These are phyloP conservation scores for Neofusicoccum cordaticola DNA, from an alignment of 2,329 filamentous ascomycete species.

Conservation along the genomic window DNA sequence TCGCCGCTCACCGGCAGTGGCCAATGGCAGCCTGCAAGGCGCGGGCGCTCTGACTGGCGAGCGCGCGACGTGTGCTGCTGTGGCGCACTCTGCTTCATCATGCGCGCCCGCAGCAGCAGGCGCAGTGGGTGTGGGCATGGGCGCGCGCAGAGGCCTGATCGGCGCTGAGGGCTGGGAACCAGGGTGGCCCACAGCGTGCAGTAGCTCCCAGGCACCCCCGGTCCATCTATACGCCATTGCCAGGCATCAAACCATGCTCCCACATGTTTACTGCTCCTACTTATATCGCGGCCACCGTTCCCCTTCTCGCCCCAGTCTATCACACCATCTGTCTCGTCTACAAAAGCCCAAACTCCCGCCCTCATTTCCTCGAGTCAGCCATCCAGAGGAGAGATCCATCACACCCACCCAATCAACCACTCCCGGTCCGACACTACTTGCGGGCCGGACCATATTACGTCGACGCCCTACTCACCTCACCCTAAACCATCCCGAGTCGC, in stretches of 20 bases:
- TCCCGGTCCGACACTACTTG: neutral
- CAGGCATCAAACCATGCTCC: slow-evolving; percentile 12
- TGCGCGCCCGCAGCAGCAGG: neutral
- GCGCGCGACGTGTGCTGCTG: neutral
- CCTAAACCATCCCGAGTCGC: neutral
- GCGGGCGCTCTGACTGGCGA: neutral
- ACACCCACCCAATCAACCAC: neutral
- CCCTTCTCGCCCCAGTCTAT: neutral
- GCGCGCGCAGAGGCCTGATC: neutral
- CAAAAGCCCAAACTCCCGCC: neutral
- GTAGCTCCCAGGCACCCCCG: neutral
- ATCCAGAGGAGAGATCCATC: neutral
- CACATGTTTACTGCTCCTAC: neutral
- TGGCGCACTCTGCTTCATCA: slow-evolving; percentile 1
- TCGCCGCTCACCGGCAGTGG: neutral
- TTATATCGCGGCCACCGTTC: neutral
- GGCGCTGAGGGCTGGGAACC: neutral
- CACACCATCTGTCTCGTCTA: slow-evolving; percentile 3
- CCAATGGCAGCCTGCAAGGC: neutral
- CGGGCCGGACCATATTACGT: slow-evolving; percentile 3
- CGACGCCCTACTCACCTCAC: neutral
- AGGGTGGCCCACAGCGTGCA: neutral
- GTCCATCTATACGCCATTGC: slow-evolving; percentile 2
- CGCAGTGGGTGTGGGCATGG: neutral
- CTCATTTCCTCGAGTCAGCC: slow-evolving; percentile 11